These are phyloP conservation scores for Hymenotorrendiella dingleyae DNA, from an alignment of 2,329 filamentous ascomycete species.

Conservation along the genomic window DNA sequence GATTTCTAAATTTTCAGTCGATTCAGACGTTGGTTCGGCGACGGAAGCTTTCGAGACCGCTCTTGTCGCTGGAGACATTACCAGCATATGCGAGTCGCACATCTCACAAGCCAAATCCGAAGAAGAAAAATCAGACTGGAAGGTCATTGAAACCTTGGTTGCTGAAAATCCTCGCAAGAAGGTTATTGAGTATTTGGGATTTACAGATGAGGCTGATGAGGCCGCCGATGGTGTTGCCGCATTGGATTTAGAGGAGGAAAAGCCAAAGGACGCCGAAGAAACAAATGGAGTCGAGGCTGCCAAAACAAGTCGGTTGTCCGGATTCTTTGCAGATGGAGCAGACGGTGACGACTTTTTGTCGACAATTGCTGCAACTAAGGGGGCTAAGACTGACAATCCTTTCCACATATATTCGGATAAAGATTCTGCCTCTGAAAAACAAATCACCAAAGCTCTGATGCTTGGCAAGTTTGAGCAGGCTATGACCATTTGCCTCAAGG, in stretches of 20 bases:
- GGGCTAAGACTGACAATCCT: slow-evolving; percentile 86
- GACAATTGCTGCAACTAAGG: slow-evolving; percentile 79
- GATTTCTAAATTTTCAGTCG: slow-evolving; percentile 84
- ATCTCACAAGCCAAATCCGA: slow-evolving; percentile 71
- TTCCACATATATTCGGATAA: slow-evolving; percentile 82
- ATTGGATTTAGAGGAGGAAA: slow-evolving; percentile 32
- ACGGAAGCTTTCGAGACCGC: slow-evolving; percentile 84
- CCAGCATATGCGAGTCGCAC: slow-evolving; percentile 72
- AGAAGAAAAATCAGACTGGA: slow-evolving; percentile 94
- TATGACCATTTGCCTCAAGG: slow-evolving; percentile 79
- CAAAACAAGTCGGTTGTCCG: slow-evolving; percentile 61
- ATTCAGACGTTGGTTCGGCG: slow-evolving; percentile 75
- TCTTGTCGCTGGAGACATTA: slow-evolving; percentile 70
- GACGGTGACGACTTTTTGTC: slow-evolving; percentile 84
- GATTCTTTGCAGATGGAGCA: slow-evolving; percentile 70
- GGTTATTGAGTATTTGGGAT: slow-evolving; percentile 86
- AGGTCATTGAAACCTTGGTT: slow-evolving; percentile 83
- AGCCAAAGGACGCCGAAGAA: slow-evolving; percentile 41
- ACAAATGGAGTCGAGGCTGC: slow-evolving; percentile 40
- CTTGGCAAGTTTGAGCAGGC: slow-evolving; percentile 87
- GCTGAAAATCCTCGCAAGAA: slow-evolving; percentile 79
- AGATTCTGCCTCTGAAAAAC: slow-evolving; percentile 79
- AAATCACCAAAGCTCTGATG: slow-evolving; percentile 82
- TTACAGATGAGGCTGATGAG: slow-evolving; percentile 53
- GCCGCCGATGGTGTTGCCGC: slow-evolving; percentile 43